Percentiles rank a stretch among this genome's conserved stretches.
These are phyloP conservation scores for Sphaerulina musiva DNA, from an alignment of 2,329 filamentous ascomycete genomes.

Conservation along the genomic window DNA sequence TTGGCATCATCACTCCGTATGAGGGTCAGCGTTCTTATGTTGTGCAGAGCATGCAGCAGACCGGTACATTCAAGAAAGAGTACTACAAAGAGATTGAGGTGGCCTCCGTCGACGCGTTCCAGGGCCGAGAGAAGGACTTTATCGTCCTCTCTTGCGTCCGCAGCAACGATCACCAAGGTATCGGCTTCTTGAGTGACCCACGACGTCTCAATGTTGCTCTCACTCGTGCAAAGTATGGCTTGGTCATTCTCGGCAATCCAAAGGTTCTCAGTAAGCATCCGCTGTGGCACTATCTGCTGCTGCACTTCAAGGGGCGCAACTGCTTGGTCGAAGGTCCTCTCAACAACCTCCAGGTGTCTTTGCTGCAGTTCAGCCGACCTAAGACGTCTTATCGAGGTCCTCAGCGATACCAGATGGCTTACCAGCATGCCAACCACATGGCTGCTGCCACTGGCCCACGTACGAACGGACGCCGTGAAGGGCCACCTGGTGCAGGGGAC, in stretches of 20 bases:
- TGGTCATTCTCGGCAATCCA: slow-evolving; percentile 94
- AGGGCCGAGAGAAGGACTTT: slow-evolving; percentile 97
- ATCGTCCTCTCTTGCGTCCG: slow-evolving; percentile 96
- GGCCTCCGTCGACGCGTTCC: slow-evolving; percentile 96
- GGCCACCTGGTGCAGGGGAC: slow-evolving; percentile 57
- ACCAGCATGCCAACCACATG: slow-evolving; percentile 59
- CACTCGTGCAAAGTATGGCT: slow-evolving; percentile 91
- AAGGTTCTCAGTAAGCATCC: slow-evolving; percentile 97
- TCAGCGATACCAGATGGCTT: slow-evolving; percentile 77
- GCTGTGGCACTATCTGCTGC: slow-evolving; percentile 88
- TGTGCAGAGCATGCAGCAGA: slow-evolving; percentile 98
- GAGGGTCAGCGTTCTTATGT: slow-evolving; percentile 98
- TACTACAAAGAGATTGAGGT: slow-evolving; percentile 98
- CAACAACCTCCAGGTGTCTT: slow-evolving; percentile 89
- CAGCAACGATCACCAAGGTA: slow-evolving; percentile 97
- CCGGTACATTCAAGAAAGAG: slow-evolving; percentile 95
- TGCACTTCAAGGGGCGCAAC: slow-evolving; percentile 95
- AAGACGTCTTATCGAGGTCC: slow-evolving; percentile 87
- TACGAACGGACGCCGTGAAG: slow-evolving; percentile 48
- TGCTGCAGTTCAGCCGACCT: slow-evolving; percentile 89
- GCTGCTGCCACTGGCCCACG: slow-evolving; percentile 42
- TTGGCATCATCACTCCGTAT: slow-evolving; percentile 97
- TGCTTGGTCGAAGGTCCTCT: slow-evolving; percentile 93
- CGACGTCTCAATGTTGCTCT: slow-evolving; percentile 95
- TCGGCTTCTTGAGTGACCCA: slow-evolving; percentile 96